These are phyloP conservation scores for Xylariaceae sp. DNA, from an alignment of 2,329 filamentous ascomycete genomes.

Conservation along the genomic window DNA sequence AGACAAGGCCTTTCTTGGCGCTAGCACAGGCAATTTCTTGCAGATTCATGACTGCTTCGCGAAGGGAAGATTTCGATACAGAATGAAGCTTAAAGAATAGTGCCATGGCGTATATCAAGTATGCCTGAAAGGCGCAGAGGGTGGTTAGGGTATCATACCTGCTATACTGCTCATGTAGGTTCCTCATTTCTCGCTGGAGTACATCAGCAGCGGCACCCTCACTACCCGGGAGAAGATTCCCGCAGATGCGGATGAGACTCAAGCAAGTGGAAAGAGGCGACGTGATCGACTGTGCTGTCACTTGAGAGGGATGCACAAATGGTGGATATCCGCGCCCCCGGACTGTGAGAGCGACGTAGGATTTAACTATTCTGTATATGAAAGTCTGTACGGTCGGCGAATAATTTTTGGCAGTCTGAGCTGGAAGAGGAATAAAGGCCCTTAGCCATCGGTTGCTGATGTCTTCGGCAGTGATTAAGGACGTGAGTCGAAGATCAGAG, in stretches of 20 bases:
- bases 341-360: constrained; percentile 37
- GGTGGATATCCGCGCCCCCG: constrained; percentile 38
- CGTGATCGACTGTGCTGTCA: constrained; percentile 19
- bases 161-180: constrained; percentile 29
- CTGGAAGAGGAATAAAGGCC: constrained; percentile 41
- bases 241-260: constrained; percentile 38
- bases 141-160: constrained; percentile 29
- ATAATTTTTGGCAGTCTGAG: constrained; percentile 41
- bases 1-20: constrained; percentile 40
- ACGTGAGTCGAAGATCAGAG: constrained; percentile 35
- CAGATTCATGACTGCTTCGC: constrained; percentile 45
- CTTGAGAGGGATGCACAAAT: constrained; percentile 42
- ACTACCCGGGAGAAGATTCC: constrained; percentile 33
- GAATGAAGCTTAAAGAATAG: constrained; percentile 39
- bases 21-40: constrained; percentile 45
- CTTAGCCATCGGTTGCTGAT: constrained; percentile 49
- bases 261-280: constrained; percentile 39
- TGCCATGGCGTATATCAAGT: constrained; percentile 49
- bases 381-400: constrained; percentile 35
- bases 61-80: constrained; percentile 30
- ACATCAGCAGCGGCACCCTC: constrained; percentile 30
- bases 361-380: constrained; percentile 40
- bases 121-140: constrained; percentile 48
- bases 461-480: constrained; percentile 43
- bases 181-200: constrained; percentile 41